Percentiles rank a stretch among this genome's conserved stretches.
Conservation (phyloP, 2,329 filamentous ascomycete genomes). For the Zymoseptoria crescenta region DNA sequence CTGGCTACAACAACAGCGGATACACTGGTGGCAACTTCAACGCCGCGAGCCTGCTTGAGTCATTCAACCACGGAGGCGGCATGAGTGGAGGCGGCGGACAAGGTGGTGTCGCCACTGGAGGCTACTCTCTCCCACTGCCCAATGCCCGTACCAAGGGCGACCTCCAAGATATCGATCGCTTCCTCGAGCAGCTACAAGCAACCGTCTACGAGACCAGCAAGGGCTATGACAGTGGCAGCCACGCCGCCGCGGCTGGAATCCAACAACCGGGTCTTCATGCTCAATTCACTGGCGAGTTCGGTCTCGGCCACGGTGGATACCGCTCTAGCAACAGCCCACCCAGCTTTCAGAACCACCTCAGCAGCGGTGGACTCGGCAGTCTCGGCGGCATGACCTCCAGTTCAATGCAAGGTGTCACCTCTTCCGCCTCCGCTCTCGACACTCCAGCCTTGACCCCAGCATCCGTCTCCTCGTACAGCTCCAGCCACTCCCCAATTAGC, state of each 20-base stretch:
- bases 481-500: slow-evolving; percentile 70
- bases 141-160: slow-evolving; percentile 91
- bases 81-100: slow-evolving; percentile 39
- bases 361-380: slow-evolving; percentile 24
- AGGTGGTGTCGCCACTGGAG: slow-evolving; percentile 58
- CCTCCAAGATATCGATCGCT: slow-evolving; percentile 84
- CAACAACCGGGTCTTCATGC: slow-evolving; percentile 67
- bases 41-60: slow-evolving; percentile 29
- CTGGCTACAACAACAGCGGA: slow-evolving; percentile 29
- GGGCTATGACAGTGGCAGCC: slow-evolving; percentile 69
- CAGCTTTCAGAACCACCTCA: slow-evolving; percentile 23
- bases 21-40: slow-evolving; percentile 24
- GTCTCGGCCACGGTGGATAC: slow-evolving; percentile 47
- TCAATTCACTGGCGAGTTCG: slow-evolving; percentile 32
- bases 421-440: slow-evolving; percentile 45
- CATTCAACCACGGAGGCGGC: slow-evolving; percentile 25
- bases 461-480: slow-evolving; percentile 64
- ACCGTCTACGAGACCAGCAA: slow-evolving; percentile 86
- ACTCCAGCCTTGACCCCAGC: slow-evolving; percentile 72
- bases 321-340: slow-evolving; percentile 53
- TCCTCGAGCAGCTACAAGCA: slow-evolving; percentile 90
- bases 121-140: slow-evolving; percentile 81
- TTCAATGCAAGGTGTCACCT: slow-evolving; percentile 29
- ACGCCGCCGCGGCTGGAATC: slow-evolving; percentile 69
- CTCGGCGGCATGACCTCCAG: slow-evolving; percentile 34